A percentile compares a stretch with the other conserved stretches of the same genome.
Evolutionary conservation across 1,284 basidiomycete genomes (phyloP).

Genomic region (Trichosporon sp.): DNA sequence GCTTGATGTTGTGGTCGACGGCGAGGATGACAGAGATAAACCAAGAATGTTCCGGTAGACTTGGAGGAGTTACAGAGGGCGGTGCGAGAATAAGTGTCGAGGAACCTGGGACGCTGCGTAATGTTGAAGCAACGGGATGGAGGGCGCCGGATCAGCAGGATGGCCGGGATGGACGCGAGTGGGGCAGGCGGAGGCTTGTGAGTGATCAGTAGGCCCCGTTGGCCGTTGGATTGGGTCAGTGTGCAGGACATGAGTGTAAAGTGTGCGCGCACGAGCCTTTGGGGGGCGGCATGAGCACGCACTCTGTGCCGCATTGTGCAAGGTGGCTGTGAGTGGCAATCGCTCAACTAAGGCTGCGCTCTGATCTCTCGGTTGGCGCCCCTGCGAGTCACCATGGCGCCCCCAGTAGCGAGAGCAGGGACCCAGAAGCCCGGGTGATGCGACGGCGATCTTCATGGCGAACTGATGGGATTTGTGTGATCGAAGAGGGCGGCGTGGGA

Average conservation of each 20-base stretch:
- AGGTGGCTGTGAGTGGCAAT: background rate
- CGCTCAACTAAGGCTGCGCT: background rate
- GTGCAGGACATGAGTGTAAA: background rate
- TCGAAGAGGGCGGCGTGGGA: background rate
- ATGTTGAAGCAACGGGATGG: background rate
- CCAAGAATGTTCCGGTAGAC: background rate
- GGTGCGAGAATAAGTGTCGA: conserved; percentile 1
- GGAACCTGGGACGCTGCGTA: conserved; percentile 6
- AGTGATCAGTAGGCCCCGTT: background rate
- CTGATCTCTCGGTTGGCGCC: background rate
- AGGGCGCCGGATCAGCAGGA: conserved; percentile 3
- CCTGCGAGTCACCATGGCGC: conserved; percentile 1
- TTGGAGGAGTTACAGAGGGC: conserved; percentile 2
- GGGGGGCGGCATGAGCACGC: background rate
- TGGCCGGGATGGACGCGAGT: background rate
- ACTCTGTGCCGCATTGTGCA: background rate
- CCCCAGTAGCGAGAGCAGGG: background rate
- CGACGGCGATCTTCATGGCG: background rate
- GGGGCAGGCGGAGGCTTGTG: background rate
- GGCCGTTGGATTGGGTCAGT: conserved; percentile 1
- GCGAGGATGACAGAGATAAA: background rate
- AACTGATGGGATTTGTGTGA: background rate
- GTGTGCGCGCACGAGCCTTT: background rate
- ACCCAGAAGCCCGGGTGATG: background rate
- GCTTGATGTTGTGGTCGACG: background rate